Base-by-base conservation (phyloP, 2,329 filamentous ascomycete genomes). In the Ploettnerulaceae sp. region DNA sequence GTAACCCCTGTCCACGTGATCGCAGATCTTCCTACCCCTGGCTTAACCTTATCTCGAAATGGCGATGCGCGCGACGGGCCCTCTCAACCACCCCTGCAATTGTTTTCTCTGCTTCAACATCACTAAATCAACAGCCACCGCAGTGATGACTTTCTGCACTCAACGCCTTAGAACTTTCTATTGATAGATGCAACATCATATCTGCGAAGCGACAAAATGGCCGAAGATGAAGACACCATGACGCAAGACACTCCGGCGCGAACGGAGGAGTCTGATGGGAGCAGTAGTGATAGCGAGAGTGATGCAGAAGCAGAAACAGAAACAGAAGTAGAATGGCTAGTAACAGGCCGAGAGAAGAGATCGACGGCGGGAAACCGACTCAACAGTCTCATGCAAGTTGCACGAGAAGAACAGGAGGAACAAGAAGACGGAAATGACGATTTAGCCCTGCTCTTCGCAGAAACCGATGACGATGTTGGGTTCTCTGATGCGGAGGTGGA, bases 331-430 rank as follows among this genome's bases (percentile, higher is more conserved):
- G 80, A 87, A 71, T 85, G 82, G 73, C 76, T 91, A 28, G 83
- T 83, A 35, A 86, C 83, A 4, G 80, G 80, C 28, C 84, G 89
- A 49, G 73, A 79, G 55, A 86, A 81, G 66, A 84, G 89, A 53
- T 82, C 83, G 9, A 95, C 86, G 0, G 89, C 89, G 15, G 89
- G 89, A 48, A 90, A 89, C 64, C 82, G 88, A 54, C 85, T 95
- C 75, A 82, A 85, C 58, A 79, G 80, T 39, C 79, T 95, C 63
- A 72, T 93, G 35, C 81, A n/a, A n/a, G n/a, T n/a, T n/a, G n/a
- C n/a, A n/a, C n/a, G n/a, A n/a, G n/a, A n/a, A n/a, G n/a, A n/a
- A n/a, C n/a, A n/a, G n/a, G n/a, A n/a, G n/a, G n/a, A 86, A 44
- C 82, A 83, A 56, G 85, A 89, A 62, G 81, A 80, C 53, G 79